Evolutionary conservation across 2,329 filamentous ascomycete species (phyloP), one percentile per base, ranked within the genome.

Genomic region (Aspergillus fructus): DNA sequence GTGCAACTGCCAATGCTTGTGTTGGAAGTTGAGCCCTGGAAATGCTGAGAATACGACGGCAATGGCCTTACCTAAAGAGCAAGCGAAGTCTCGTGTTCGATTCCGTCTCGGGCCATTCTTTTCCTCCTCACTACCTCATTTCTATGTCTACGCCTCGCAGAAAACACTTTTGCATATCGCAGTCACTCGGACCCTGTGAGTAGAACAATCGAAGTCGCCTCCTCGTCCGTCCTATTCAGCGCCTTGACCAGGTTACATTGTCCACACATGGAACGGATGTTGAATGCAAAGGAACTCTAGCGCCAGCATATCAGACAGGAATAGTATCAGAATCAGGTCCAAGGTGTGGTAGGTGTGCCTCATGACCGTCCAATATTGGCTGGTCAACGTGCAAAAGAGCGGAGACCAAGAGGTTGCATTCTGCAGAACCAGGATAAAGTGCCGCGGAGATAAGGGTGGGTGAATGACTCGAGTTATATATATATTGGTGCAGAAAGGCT

Each of bases 21-120:
- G 34, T 13, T 15, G 6, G 11, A 34, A 45, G 11, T 24, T 7
- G 27, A 11, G 24, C 24, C 24, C 7, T 27, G 24, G 24, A 27
- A 30, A 30, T 30, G 27, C 27, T 30, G 27, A 30, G 27, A 30
- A 30, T 11, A 30, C 7, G 27, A 11, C 27, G 27, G 27, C 27
- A 30, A 11, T 11, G 27, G 9, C 27, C 27, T 3, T 24, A 30
- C 21, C 21, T 21, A 30, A 30, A 30, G 27, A 9, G 27, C 8
- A 11, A 30, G 2, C 11, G 7, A 15, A 11, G 23, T 46, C 19
- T 24, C n/a, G n/a, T 40, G 49, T 50, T 55, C 56, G 56, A 59
- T 59, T 48, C 57, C 60, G 62, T 60, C 60, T 65, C 61, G 63
- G 62, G 59, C 60, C 64, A 39, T 54, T 53, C 43, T 57, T 53